Base-by-base conservation (phyloP, 495 filamentous ascomycete species). In the Chaetomium fimeti region DNA sequence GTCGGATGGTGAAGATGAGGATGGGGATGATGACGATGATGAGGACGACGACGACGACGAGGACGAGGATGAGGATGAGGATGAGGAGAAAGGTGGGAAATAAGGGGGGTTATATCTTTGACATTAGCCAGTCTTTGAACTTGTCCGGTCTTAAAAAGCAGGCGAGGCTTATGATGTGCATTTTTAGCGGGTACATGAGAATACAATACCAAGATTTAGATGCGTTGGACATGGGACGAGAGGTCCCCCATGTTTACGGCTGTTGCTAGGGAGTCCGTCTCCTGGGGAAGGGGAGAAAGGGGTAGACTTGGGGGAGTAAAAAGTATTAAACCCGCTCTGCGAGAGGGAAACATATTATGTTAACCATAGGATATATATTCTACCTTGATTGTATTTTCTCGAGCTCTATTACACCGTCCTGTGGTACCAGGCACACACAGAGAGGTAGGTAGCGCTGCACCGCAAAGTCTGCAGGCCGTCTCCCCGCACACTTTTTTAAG, bases 1-100 rank as follows among this genome's bases (percentile, higher is more conserved):
- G 12, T 92, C 91, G 1, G 91, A 96, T 68, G 89, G 78, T 25
- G 91, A 93, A 62, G 91, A 90, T 12, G 89, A 87, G 0, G 88
- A 88, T 4, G 85, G 83, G 0, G 87, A 88, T 0, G 86, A 85
- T 3, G 85, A 84, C 0, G 84, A 86, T 0, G 84, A 87, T 0
- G 84, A 85, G 13, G 86, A 84, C 3, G 80, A 84, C 3, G 80
- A 79, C 29, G 75, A 70, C 8, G 69, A 76, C 13, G 68, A 75
- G 15, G 66, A 71, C 24, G 69, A 74, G 25, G 69, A 68, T 28
- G 63, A 73, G 29, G 68, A 81, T 3, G 57, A 43, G 15, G 40
- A 43, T 43, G 40, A 36, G 32, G 32, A 36, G 9, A 9, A 22
- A n/a, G 22, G 25, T 45, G 12, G 16, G 7, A 49, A 49, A 24